Conservation (phyloP, 202 grass and related monocot species). For the Panicum hallii region DNA sequence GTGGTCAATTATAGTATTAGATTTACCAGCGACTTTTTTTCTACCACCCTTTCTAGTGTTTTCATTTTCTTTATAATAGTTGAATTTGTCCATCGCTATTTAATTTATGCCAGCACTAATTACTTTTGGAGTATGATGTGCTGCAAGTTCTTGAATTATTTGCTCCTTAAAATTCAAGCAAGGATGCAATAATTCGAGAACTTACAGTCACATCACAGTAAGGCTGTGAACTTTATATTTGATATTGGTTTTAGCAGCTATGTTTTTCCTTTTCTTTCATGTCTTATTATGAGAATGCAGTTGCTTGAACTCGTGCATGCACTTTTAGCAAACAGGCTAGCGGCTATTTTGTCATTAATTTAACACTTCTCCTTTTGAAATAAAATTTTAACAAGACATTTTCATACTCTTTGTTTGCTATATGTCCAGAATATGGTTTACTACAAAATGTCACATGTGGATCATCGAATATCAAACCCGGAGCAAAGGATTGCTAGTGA, state of each 20-base stretch:
- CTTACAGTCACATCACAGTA: neutral
- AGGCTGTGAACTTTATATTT: constrained; percentile 35
- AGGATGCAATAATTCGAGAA: too few species aligned
- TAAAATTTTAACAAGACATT: constrained; percentile 31
- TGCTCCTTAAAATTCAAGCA: too few species aligned
- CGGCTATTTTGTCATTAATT: constrained; percentile 23
- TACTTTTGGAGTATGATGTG: constrained; percentile 9
- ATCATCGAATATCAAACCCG: constrained; percentile 82
- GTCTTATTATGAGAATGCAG: constrained; percentile 10
- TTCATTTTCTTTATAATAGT: constrained; percentile 20
- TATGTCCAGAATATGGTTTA: constrained; percentile 95
- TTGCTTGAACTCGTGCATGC: constrained; percentile 22
- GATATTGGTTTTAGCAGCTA: constrained; percentile 17
- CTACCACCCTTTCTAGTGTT: constrained; percentile 6
- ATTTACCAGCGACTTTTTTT: neutral
- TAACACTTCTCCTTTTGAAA: neutral
- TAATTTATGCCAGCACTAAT: constrained; percentile 26
- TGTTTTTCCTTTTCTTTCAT: neutral
- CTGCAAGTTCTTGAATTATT: too few species aligned
- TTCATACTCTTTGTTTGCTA: constrained; percentile 37
- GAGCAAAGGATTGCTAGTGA: constrained; percentile 98
- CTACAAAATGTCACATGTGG: constrained; percentile 99
- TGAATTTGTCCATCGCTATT: neutral
- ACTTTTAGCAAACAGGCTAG: constrained; percentile 10
- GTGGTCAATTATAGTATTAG: constrained; percentile 7